Evolutionary conservation across 2,329 filamentous ascomycete genomes (phyloP), one percentile per base, ranked within the genome.

Genomic region (Calonectria multiphialidica): DNA sequence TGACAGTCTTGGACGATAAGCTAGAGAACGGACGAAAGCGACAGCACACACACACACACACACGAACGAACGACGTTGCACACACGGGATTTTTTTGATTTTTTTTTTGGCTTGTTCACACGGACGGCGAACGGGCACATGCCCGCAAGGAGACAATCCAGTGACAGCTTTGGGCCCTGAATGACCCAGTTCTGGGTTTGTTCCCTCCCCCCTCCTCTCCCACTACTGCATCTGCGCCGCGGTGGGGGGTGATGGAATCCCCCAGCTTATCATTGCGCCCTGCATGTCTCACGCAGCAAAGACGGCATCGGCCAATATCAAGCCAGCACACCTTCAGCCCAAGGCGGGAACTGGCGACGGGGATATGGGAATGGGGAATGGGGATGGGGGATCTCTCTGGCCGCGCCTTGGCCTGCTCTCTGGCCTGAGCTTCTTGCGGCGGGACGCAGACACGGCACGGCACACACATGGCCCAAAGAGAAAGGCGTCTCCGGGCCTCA

Each of bases 241-340:
- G 23, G 53, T 57, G 53, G 62, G 61, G 61, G 49, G 35, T n/a
- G 21, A 40, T 23, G 45, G 28, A 42, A 42, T 25, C 5, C 13
- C 42, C 42, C n/a, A 37, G 65, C 74, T 75, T 75, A 76, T 76
- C 75, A 66, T 71, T 70, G 71, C 45, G 59, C 47, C 49, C 37
- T 33, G 69, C 65, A 71, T 69, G 70, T 69, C 69, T 72, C 47
- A 67, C 53, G n/a, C 49, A 49, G 37, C 25, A 40, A 33, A 33
- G 23, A 44, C 28, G n/a, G 44, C 45, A 37, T 33, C 45, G 5
- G 45, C 62, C 45, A 65, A 57, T 49, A 64, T 49, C 44, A 49
- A 53, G 47, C 62, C 53, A 13, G 53, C 33, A 25, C 53, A 9
- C 53, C 8, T 40, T 25, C 53, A 57, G 35, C 53, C 49, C 33